Evolutionary conservation across 768 basidiomycete genomes (phyloP).

Genomic region (Phlebiopsis flavidoalba): DNA sequence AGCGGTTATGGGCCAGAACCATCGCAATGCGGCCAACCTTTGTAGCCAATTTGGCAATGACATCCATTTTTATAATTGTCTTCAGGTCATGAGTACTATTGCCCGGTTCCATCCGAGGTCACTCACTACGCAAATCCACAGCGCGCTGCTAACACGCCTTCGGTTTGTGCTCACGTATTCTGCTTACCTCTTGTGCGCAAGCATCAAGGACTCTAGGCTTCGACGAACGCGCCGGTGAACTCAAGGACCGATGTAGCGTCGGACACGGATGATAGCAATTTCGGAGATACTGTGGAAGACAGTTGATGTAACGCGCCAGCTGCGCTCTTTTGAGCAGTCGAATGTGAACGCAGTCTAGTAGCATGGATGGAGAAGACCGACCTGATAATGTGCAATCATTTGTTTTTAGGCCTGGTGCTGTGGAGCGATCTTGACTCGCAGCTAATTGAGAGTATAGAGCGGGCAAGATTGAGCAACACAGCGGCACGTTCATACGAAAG

Average conservation of each 20-base stretch:
- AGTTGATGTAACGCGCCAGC: slow-evolving; percentile 72
- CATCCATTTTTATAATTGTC: slow-evolving; percentile 74
- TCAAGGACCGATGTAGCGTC: slow-evolving; percentile 61
- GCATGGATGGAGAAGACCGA: slow-evolving; percentile 20
- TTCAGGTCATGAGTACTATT: slow-evolving; percentile 16
- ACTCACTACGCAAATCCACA: slow-evolving; percentile 65
- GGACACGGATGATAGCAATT: slow-evolving; percentile 36
- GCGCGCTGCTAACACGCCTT: slow-evolving; percentile 96
- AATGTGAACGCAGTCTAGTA: not conserved
- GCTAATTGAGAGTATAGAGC: slow-evolving; percentile 84
- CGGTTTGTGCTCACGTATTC: no score
- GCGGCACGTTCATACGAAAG: slow-evolving; percentile 79
- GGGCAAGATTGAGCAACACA: slow-evolving; percentile 81
- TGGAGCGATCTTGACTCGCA: slow-evolving; percentile 61
- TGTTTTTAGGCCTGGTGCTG: slow-evolving; percentile 80
- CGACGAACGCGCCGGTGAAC: slow-evolving; percentile 55
- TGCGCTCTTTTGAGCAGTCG: slow-evolving; percentile 42
- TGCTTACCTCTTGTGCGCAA: no score
- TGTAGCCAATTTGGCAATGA: slow-evolving; percentile 79
- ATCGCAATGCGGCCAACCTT: slow-evolving; percentile 38
- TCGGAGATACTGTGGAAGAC: slow-evolving; percentile 45
- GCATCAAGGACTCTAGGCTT: slow-evolving; percentile 70
- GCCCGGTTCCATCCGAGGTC: not conserved
- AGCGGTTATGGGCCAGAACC: not conserved
- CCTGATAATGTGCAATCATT: slow-evolving; percentile 69